These are phyloP conservation scores for Ustilago trichophora DNA, from an alignment of 1,284 basidiomycete species.

Conservation along the genomic window DNA sequence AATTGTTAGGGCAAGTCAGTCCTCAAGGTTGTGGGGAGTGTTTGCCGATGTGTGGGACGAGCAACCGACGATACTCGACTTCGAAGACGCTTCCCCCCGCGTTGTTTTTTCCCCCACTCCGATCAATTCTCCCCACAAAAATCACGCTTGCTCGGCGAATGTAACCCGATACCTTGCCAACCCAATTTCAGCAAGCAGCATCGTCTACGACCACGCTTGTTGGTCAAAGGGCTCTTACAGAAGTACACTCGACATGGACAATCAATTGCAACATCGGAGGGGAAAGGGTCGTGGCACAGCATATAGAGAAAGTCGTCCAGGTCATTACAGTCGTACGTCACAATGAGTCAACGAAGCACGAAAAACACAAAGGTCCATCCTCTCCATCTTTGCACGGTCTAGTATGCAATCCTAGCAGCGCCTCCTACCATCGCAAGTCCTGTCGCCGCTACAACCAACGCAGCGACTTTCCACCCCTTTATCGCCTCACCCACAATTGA, in stretches of 20 bases:
- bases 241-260: neutral
- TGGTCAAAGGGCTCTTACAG: too few relatives aligned
- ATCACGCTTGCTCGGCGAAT: too few relatives aligned
- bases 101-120: constrained; percentile 20
- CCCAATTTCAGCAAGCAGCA: too few relatives aligned
- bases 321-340: constrained; percentile 3
- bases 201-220: too few relatives aligned
- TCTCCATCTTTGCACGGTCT: neutral
- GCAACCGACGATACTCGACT: too few relatives aligned
- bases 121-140: constrained; percentile 8
- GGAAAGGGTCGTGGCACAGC: constrained; percentile 2
- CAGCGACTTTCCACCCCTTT: constrained; percentile 10
- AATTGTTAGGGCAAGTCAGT: neutral
- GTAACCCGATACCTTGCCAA: too few relatives aligned
- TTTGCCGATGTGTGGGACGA: constrained; percentile 3
- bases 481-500: constrained; percentile 13
- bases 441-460: constrained; percentile 2
- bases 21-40: neutral
- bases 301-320: neutral
- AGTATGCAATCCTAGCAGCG: constrained; percentile 10
- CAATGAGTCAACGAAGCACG: too few relatives aligned
- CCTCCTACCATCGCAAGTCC: constrained; percentile 17
- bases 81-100: too few relatives aligned
- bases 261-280: neutral
- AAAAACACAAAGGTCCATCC: neutral